Evolutionary conservation across 2,329 filamentous ascomycete species (phyloP).

Genomic region (Aspergillus ibericus): DNA sequence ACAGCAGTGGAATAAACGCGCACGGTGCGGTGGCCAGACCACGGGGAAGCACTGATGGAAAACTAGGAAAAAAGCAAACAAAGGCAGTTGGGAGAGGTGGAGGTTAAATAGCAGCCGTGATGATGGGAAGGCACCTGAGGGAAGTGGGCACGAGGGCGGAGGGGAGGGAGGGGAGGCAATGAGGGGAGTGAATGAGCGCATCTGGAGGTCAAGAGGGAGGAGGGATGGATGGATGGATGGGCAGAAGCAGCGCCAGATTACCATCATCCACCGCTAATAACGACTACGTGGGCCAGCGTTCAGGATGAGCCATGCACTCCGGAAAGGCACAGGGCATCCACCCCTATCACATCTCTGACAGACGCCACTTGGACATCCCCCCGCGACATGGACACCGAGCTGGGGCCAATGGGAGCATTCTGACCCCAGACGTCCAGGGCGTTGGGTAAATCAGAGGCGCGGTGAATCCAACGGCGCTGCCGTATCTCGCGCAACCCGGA

Average conservation of each 20-base stretch:
- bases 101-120: neutral
- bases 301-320: constrained; percentile 23
- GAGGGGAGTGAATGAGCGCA: constrained; percentile 12
- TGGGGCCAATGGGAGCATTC: constrained; percentile 24
- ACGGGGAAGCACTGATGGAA: neutral
- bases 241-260: constrained; percentile 1
- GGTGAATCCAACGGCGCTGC: constrained; percentile 13
- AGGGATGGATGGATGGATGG: neutral
- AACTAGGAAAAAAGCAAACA: constrained; percentile 11
- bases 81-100: neutral
- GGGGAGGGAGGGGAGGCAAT: neutral
- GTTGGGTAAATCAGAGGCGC: constrained; percentile 7
- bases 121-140: neutral
- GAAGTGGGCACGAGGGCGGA: neutral
- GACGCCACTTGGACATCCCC: constrained; percentile 28
- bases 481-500: constrained; percentile 11
- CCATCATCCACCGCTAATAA: constrained; percentile 10
- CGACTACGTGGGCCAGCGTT: constrained; percentile 22
- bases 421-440: constrained; percentile 14
- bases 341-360: constrained; percentile 25
- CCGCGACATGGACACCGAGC: constrained; percentile 20
- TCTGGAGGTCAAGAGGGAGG: neutral
- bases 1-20: neutral
- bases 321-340: constrained; percentile 32
- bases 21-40: neutral